phyloP scores from a whole-genome alignment of 1,139 yeast species.

The Diutina siamensis region DNA sequence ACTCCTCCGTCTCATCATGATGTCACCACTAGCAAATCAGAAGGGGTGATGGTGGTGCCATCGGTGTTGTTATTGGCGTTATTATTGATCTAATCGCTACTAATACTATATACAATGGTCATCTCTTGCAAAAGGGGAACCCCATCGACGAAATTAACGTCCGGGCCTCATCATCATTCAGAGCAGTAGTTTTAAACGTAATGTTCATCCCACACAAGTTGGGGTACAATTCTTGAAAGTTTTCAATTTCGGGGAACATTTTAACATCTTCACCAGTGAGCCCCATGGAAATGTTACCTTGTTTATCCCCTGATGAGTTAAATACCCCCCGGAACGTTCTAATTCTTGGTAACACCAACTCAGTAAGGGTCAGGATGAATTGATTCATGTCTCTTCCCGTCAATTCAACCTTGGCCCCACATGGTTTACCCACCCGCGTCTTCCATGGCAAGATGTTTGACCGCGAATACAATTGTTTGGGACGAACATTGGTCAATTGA shows the following conservation, averaged over 20 bases:
- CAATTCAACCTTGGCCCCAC: conserved; percentile 82
- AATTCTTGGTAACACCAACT: conserved; percentile 85
- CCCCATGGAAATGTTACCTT: conserved; percentile 83
- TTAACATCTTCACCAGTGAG: conserved; percentile 66
- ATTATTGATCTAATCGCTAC: background rate
- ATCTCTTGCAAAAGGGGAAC: conserved; percentile 32
- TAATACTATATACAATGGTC: background rate
- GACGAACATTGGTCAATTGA: conserved; percentile 86
- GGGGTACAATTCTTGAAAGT: conserved; percentile 85
- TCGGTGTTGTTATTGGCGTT: background rate
- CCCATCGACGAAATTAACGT: conserved; percentile 75
- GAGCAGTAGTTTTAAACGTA: conserved; percentile 80
- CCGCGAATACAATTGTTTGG: conserved; percentile 61
- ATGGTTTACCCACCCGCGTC: conserved; percentile 75
- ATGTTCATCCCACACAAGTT: conserved; percentile 78
- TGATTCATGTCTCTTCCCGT: conserved; percentile 79
- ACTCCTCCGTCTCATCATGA: background rate
- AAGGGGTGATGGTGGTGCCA: background rate
- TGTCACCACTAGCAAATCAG: background rate
- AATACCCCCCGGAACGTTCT: conserved; percentile 79
- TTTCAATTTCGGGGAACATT: conserved; percentile 87
- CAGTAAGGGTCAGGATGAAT: conserved; percentile 76
- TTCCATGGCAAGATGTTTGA: conserved; percentile 82
- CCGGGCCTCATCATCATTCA: conserved; percentile 88
- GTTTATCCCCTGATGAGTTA: conserved; percentile 67